Percentiles rank a stretch among this genome's conserved stretches.
These are phyloP conservation scores for Gloeopeniophorella convolvens DNA, from an alignment of 768 basidiomycete species.

Conservation along the genomic window DNA sequence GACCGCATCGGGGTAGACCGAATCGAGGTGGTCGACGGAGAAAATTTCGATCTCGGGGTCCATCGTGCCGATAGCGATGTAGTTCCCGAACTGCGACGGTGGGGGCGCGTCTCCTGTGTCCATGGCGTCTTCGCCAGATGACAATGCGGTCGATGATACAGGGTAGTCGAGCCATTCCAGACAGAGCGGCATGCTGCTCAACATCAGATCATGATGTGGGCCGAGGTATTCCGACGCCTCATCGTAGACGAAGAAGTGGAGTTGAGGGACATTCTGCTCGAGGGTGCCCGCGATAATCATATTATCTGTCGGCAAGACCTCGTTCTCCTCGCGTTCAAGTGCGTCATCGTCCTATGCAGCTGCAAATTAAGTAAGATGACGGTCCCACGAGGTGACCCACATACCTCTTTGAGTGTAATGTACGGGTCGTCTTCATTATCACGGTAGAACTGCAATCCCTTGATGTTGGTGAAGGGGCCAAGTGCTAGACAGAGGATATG, in stretches of 20 bases:
- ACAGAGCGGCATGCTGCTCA: constrained; percentile 95
- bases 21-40: constrained; percentile 90
- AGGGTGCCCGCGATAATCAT: constrained; percentile 91
- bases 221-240: constrained; percentile 88
- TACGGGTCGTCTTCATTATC: constrained; percentile 95
- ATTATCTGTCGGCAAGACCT: constrained; percentile 86
- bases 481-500: constrained; percentile 34
- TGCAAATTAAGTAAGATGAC: constrained; percentile 2
- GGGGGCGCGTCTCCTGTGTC: constrained; percentile 25
- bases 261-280: constrained; percentile 91
- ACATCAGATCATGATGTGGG: constrained; percentile 95
- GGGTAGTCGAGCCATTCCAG: constrained; percentile 98
- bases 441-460: constrained; percentile 86
- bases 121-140: constrained; percentile 29
- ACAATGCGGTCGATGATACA: constrained; percentile 49
- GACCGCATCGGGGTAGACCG: constrained; percentile 88
- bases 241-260: constrained; percentile 95
- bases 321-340: constrained; percentile 83
- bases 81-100: constrained; percentile 58
- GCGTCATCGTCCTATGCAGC: constrained; percentile 57
- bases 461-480: constrained; percentile 92
- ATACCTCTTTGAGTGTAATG: constrained; percentile 89
- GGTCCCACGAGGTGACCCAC: constrained; percentile 23
- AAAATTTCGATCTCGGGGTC: constrained; percentile 99
- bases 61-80: constrained; percentile 93